Percentiles rank a stretch among this genome's conserved stretches.
These are phyloP conservation scores for Didymella pinodella DNA, from an alignment of 2,329 filamentous ascomycete genomes.

Conservation along the genomic window DNA sequence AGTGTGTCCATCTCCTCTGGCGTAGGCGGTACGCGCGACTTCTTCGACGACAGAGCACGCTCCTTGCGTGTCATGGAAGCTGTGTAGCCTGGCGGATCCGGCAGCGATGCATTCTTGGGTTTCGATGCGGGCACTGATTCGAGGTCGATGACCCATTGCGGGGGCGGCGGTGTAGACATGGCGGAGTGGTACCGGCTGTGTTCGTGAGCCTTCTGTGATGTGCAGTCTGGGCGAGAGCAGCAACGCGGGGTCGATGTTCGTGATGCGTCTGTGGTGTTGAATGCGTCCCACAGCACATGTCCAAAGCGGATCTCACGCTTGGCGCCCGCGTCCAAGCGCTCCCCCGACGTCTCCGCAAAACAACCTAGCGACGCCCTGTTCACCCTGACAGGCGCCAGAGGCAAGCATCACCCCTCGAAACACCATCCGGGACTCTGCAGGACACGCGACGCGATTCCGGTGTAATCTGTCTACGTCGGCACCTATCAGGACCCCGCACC, in stretches of 20 bases:
- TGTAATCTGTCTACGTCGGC: slow-evolving; percentile 17
- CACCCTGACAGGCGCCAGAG: slow-evolving; percentile 14
- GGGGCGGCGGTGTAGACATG: slow-evolving; percentile 56
- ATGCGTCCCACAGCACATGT: slow-evolving; percentile 6
- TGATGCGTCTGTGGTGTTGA: slow-evolving; percentile 6
- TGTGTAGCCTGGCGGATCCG: slow-evolving; percentile 88
- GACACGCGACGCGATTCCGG: background rate
- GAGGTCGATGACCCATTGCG: slow-evolving; percentile 85
- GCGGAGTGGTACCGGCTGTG: background rate
- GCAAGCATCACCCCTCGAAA: background rate
- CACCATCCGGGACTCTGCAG: slow-evolving; percentile 10
- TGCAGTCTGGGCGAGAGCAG: background rate
- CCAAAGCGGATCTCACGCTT: slow-evolving; percentile 6
- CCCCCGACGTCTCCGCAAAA: slow-evolving; percentile 33
- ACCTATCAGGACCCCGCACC: slow-evolving; percentile 27
- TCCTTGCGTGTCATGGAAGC: slow-evolving; percentile 54
- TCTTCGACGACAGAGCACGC: slow-evolving; percentile 46
- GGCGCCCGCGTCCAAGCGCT: slow-evolving; percentile 30
- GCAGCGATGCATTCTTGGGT: slow-evolving; percentile 71
- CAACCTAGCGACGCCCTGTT: slow-evolving; percentile 17
- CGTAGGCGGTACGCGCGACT: slow-evolving; percentile 71
- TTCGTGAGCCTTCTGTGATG: background rate
- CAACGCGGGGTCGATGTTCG: background rate
- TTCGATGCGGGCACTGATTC: slow-evolving; percentile 72
- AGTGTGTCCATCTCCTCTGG: slow-evolving; percentile 90